These are phyloP conservation scores for Nothomitra cinnamomea DNA, from an alignment of 2,329 filamentous ascomycete species.

Conservation along the genomic window DNA sequence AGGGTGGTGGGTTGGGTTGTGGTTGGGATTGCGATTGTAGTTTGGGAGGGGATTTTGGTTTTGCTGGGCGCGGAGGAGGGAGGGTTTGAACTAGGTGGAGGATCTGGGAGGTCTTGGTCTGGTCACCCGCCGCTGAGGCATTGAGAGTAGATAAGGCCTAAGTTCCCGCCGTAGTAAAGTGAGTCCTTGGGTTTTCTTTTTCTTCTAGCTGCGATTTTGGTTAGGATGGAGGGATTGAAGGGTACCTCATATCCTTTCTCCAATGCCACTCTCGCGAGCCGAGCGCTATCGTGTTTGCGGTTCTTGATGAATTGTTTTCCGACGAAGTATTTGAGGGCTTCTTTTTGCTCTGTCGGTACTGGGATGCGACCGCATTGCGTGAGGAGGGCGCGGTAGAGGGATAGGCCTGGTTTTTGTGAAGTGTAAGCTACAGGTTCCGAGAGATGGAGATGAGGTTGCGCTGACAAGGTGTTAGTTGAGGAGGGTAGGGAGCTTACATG, in stretches of 20 bases:
- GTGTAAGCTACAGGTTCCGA: constrained; percentile 6
- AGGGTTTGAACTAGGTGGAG: constrained; percentile 13
- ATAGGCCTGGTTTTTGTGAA: constrained; percentile 35
- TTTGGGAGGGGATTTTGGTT: not conserved
- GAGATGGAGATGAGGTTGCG: not conserved
- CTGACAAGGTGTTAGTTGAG: not conserved
- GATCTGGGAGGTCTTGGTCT: constrained; percentile 15
- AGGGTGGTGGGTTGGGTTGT: constrained; percentile 23
- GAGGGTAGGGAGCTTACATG: constrained; percentile 22
- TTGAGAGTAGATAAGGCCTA: constrained; percentile 27
- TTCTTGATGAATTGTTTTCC: constrained; percentile 46
- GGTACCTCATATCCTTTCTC: constrained; percentile 50
- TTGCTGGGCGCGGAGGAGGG: too few species aligned
- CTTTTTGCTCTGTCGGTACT: constrained; percentile 31
- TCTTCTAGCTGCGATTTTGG: too few species aligned
- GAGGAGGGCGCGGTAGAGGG: constrained; percentile 56
- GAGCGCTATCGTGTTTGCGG: constrained; percentile 36
- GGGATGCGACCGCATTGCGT: constrained; percentile 36
- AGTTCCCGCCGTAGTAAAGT: not conserved
- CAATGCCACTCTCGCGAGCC: constrained; percentile 44
- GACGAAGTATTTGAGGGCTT: constrained; percentile 40
- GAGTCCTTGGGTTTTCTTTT: not conserved
- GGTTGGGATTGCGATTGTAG: constrained; percentile 20
- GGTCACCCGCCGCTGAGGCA: constrained; percentile 20
- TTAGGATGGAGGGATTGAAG: too few species aligned